Base-by-base conservation (phyloP, 2,329 filamentous ascomycete species). In the Fusarium tjaetaba region DNA sequence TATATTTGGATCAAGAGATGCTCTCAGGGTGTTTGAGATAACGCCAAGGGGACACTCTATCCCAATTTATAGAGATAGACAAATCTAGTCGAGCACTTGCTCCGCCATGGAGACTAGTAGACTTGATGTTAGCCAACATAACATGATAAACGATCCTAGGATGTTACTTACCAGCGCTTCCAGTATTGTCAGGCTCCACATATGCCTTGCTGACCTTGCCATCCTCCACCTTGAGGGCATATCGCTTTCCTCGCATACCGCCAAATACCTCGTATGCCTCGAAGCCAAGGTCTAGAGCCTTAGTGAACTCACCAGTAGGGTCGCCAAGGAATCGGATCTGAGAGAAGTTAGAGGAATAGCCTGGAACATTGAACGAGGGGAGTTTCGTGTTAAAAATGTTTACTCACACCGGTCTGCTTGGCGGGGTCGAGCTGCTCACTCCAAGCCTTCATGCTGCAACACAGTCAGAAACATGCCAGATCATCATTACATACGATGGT, bases 321-420 rank as follows among this genome's bases (percentile, higher is more conserved):
- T 97, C 95, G 57, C 92, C 94, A 46, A 98, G 87, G 88, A 97
- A 97, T 72, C 95, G 94, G 78, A 97, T 92, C 93, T 96, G 71
- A 38, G 30, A 38, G 18, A 52, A 24, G 56, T 68, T 46, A 73
- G 58, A 48, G 28, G 20, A 48, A n/a, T 11, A 41, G 34, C 30
- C 26, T 30, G 18, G n/a, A 43, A 49, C 43, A 13, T 24, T 20
- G 7, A 26, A 32, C 16, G n/a, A n/a, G 13, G 18, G n/a, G 30
- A 51, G 20, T 30, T 13, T 26, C 55, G 55, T 53, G 39, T 22
- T 20, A 49, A 39, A 34, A 52, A 52, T n/a, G 32, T 63, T 11
- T 39, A 88, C 92, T 83, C 89, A 97, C 94, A 56, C 93, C 93
- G 68, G 92, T 94, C 81, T 90, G 88, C 76, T 89, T 89, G 11